Percentiles rank a stretch among this genome's conserved stretches.
Conservation (phyloP, 2,329 filamentous ascomycete species). For the Elsinoe batatas region DNA sequence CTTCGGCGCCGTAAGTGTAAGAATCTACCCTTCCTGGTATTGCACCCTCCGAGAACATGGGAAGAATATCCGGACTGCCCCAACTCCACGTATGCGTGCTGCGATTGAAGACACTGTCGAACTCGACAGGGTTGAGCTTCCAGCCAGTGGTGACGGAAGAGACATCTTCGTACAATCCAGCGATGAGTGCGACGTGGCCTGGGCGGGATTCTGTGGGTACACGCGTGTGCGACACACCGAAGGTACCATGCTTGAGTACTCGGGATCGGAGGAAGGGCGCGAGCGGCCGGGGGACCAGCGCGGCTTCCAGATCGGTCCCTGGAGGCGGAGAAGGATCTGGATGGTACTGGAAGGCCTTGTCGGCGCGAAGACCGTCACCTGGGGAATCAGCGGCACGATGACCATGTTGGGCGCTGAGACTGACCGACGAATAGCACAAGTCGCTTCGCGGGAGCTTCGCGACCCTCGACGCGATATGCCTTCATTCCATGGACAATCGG, state of each 20-base stretch:
- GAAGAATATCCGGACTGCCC: constrained; percentile 94
- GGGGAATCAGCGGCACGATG: constrained; percentile 4
- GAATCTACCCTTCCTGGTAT: constrained; percentile 77
- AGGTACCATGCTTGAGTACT: constrained; percentile 81
- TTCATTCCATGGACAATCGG: constrained; percentile 95
- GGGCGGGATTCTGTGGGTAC: constrained; percentile 95
- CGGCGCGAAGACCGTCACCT: constrained; percentile 86
- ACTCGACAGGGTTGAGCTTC: constrained; percentile 97
- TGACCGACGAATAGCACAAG: constrained; percentile 86
- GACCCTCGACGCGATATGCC: constrained; percentile 59
- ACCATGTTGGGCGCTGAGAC: not conserved
- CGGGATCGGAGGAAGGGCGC: constrained; percentile 86
- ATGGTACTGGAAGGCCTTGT: constrained; percentile 93
- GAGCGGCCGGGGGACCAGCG: constrained; percentile 65
- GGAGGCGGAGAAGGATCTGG: constrained; percentile 65
- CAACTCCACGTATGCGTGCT: constrained; percentile 98
- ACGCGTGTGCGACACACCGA: constrained; percentile 92
- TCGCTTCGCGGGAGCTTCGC: constrained; percentile 71
- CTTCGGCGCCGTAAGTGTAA: constrained; percentile 72
- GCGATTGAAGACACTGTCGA: constrained; percentile 96
- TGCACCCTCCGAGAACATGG: constrained; percentile 95
- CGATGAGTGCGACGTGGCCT: constrained; percentile 93
- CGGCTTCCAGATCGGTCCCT: constrained; percentile 49
- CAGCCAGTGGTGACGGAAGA: constrained; percentile 94
- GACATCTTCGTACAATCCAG: constrained; percentile 94